These are phyloP conservation scores for Pseudogymnoascus sp. DNA, from an alignment of 2,329 filamentous ascomycete species.

Conservation along the genomic window DNA sequence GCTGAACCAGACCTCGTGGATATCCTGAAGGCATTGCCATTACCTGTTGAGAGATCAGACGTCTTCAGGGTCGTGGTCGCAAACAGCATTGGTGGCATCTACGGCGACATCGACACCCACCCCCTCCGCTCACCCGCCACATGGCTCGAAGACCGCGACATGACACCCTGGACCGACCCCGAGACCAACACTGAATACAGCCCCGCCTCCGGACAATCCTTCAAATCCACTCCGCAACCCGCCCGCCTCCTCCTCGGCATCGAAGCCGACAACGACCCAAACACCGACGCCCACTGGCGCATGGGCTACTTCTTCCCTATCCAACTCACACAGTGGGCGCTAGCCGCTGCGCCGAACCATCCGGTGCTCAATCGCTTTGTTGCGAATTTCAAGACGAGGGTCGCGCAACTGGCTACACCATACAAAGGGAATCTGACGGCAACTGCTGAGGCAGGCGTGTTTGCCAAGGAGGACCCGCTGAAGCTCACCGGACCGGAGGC, in stretches of 20 bases:
- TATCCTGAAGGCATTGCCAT: slow-evolving; percentile 21
- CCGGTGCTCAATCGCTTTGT: slow-evolving; percentile 26
- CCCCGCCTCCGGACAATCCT: slow-evolving; percentile 11
- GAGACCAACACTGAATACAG: slow-evolving; percentile 20
- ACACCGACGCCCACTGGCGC: slow-evolving; percentile 28
- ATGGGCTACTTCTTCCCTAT: slow-evolving; percentile 29
- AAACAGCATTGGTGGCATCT: slow-evolving; percentile 24
- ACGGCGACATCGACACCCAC: slow-evolving; percentile 29
- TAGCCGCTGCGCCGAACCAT: slow-evolving; percentile 26
- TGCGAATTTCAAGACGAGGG: slow-evolving; percentile 17
- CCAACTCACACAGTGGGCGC: slow-evolving; percentile 30
- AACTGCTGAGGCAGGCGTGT: slow-evolving; percentile 12
- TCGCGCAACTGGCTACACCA: slow-evolving; percentile 13
- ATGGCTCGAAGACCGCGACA: slow-evolving; percentile 25
- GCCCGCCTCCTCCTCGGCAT: slow-evolving; percentile 27
- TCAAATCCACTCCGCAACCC: not conserved
- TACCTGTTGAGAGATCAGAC: slow-evolving; percentile 28
- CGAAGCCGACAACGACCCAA: slow-evolving; percentile 27
- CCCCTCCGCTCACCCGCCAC: slow-evolving; percentile 23
- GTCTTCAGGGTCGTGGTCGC: slow-evolving; percentile 29
- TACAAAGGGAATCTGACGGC: not conserved
- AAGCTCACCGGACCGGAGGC: slow-evolving; percentile 28
- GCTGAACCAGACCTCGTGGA: slow-evolving; percentile 23
- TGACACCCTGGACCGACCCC: slow-evolving; percentile 26
- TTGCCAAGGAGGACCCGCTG: slow-evolving; percentile 25